These are phyloP conservation scores for Lavandula angustifolia DNA, from an alignment of 257 asterid species.

Conservation along the genomic window DNA sequence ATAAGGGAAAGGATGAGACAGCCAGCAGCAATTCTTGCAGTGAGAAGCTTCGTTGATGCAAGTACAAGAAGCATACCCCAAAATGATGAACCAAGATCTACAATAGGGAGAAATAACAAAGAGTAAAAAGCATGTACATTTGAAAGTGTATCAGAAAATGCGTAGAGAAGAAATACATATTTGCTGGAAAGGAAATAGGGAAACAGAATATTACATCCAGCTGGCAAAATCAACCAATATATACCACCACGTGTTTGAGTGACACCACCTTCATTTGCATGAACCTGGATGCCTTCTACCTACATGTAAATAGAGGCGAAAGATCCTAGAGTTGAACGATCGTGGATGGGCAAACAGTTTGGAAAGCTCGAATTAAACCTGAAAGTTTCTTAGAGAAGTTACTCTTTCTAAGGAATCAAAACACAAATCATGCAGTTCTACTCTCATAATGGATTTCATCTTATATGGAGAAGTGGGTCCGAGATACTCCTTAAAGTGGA, in stretches of 20 bases:
- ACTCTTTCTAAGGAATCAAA: not conserved
- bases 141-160: constrained; percentile 5
- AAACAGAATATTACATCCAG: constrained; percentile 72
- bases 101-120: constrained; percentile 21
- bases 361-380: not conserved
- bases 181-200: constrained; percentile 20
- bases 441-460: constrained; percentile 1
- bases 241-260: constrained; percentile 89
- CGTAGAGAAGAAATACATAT: not conserved
- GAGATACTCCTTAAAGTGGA: not conserved
- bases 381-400: not conserved
- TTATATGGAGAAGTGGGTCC: constrained; percentile 6
- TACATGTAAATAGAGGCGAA: constrained; percentile 39
- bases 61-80: constrained; percentile 94
- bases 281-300: constrained; percentile 93
- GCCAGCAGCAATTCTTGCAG: constrained; percentile 87
- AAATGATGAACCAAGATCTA: constrained; percentile 94
- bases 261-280: constrained; percentile 90
- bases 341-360: constrained; percentile 12
- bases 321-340: constrained; percentile 23
- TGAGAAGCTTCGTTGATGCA: constrained; percentile 76
- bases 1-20: constrained; percentile 74
- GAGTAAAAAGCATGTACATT: not conserved
- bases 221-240: constrained; percentile 90
- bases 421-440: constrained; percentile 16